These are phyloP conservation scores for Quercus cerris DNA, from an alignment of 306 rosid species.

Conservation along the genomic window DNA sequence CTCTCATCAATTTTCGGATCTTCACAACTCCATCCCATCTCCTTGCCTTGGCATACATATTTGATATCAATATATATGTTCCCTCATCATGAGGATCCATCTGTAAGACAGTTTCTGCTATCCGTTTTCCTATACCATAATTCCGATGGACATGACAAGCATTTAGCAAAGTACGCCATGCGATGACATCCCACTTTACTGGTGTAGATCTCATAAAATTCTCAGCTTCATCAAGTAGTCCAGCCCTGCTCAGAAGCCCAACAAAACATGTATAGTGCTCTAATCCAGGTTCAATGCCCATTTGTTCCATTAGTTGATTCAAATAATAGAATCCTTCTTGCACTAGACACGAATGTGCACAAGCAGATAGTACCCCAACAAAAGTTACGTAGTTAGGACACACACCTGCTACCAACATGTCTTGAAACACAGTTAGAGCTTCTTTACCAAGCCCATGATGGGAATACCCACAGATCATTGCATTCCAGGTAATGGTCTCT, in stretches of 20 bases:
- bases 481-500: constrained; percentile 55
- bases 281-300: constrained; percentile 29
- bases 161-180: constrained; percentile 38
- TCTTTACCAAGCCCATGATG: constrained; percentile 68
- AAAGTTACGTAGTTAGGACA: constrained; percentile 53
- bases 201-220: constrained; percentile 24
- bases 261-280: constrained; percentile 41
- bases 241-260: constrained; percentile 38
- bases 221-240: constrained; percentile 36
- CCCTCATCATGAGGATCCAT: constrained; percentile 39
- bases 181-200: constrained; percentile 36
- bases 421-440: constrained; percentile 51
- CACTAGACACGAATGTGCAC: constrained; percentile 55
- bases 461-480: constrained; percentile 62
- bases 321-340: constrained; percentile 51
- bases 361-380: constrained; percentile 55
- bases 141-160: constrained; percentile 35
- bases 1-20: constrained; percentile 37
- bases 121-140: constrained; percentile 26
- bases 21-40: constrained; percentile 44
- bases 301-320: constrained; percentile 42
- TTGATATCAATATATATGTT: constrained; percentile 32
- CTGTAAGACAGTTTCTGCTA: constrained; percentile 26
- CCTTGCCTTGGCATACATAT: constrained; percentile 41
- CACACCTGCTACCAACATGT: constrained; percentile 43